These are phyloP conservation scores for Leishmania gerbilli DNA, from an alignment of 208 protist species.

Conservation along the genomic window DNA sequence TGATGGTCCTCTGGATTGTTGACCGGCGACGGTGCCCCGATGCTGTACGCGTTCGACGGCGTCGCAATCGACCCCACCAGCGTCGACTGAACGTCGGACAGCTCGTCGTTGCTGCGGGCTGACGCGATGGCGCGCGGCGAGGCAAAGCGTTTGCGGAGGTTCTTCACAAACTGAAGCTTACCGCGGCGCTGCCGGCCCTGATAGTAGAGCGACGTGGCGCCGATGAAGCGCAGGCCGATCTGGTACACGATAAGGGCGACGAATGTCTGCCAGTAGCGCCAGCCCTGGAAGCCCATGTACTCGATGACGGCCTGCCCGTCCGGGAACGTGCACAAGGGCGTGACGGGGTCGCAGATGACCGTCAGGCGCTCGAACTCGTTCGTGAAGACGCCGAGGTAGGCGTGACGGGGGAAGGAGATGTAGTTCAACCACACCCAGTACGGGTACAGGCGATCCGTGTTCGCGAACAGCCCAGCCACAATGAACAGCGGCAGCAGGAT, in stretches of 20 bases:
- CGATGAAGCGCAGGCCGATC: conserved; percentile 57
- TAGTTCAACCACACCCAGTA: conserved; percentile 88
- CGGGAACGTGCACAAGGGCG: conserved; percentile 47
- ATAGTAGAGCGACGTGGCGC: conserved; percentile 54
- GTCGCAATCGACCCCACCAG: conserved; percentile 64
- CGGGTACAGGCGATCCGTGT: conserved; percentile 70
- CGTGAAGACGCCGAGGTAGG: conserved; percentile 72
- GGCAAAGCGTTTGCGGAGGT: conserved; percentile 61
- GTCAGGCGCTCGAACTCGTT: conserved; percentile 81
- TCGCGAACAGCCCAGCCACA: conserved; percentile 77
- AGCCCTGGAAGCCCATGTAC: conserved; percentile 60
- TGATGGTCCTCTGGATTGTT: conserved; percentile 15
- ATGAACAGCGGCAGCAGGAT: conserved; percentile 78
- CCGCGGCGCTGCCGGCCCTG: conserved; percentile 61
- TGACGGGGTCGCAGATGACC: conserved; percentile 66
- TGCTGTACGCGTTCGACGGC: conserved; percentile 52
- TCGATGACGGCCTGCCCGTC: conserved; percentile 60
- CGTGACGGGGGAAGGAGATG: conserved; percentile 79
- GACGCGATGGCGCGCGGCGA: conserved; percentile 63
- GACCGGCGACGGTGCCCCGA: neutral
- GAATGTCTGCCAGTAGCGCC: conserved; percentile 75
- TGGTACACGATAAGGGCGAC: conserved; percentile 68
- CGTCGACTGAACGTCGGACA: conserved; percentile 44
- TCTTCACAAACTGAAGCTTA: conserved; percentile 60
- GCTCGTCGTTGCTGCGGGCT: conserved; percentile 52